phyloP scores from a whole-genome alignment of 108 stramenopile genomes.

The Bacterosira constricta region DNA sequence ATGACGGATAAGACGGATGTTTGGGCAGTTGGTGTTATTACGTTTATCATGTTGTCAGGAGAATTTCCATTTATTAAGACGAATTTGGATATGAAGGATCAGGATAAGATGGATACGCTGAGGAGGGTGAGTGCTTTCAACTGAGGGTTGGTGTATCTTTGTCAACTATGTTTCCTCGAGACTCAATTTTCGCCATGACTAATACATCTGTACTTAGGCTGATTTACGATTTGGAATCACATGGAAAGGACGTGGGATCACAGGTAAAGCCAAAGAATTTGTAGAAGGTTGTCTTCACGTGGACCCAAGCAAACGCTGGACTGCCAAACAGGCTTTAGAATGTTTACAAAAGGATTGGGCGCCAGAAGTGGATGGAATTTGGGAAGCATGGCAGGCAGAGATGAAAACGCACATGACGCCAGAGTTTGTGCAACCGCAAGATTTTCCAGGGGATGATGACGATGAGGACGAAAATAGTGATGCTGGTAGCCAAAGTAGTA shows the following conservation, averaged over 20 bases:
- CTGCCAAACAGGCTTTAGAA: slow-evolving; percentile 53
- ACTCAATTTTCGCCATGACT: neutral
- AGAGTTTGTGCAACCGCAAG: slow-evolving; percentile 32
- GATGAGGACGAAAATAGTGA: slow-evolving; percentile 5
- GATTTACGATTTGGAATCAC: slow-evolving; percentile 49
- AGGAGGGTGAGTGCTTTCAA: slow-evolving; percentile 43
- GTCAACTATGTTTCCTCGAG: neutral
- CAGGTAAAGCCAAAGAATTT: slow-evolving; percentile 41
- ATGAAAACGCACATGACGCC: slow-evolving; percentile 25
- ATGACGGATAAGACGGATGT: slow-evolving; percentile 77
- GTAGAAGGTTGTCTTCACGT: slow-evolving; percentile 47
- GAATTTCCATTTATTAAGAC: slow-evolving; percentile 58
- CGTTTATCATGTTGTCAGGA: slow-evolving; percentile 76
- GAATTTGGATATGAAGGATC: slow-evolving; percentile 44
- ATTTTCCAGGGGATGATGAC: slow-evolving; percentile 25
- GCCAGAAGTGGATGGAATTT: slow-evolving; percentile 45
- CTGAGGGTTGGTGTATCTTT: neutral
- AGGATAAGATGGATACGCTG: slow-evolving; percentile 35
- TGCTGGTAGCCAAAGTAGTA: neutral
- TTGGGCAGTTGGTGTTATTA: slow-evolving; percentile 86
- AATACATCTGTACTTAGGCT: slow-evolving; percentile 24
- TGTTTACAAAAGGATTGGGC: slow-evolving; percentile 52
- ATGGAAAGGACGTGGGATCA: slow-evolving; percentile 52
- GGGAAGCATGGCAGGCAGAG: slow-evolving; percentile 44
- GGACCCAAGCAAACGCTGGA: slow-evolving; percentile 56